A percentile compares a stretch with the other conserved stretches of the same genome.
These are phyloP conservation scores for Clavispora carvajalis DNA, from an alignment of 805 yeast genomes.

Conservation along the genomic window DNA sequence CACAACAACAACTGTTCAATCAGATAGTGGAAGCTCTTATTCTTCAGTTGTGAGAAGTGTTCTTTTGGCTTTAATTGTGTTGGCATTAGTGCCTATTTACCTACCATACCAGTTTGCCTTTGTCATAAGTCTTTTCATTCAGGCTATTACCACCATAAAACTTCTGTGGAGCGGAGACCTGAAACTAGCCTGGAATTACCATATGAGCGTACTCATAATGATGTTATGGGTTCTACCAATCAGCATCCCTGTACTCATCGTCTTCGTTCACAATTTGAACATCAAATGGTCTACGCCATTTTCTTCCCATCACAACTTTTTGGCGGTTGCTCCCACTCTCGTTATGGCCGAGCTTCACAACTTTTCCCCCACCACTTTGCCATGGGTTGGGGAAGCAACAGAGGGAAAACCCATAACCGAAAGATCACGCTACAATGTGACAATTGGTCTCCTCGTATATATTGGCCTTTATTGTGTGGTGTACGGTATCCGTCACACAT, in stretches of 20 bases:
- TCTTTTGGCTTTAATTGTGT: conserved; percentile 34
- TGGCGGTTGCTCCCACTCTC: conserved; percentile 72
- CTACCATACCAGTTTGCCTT: conserved; percentile 81
- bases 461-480: conserved; percentile 56
- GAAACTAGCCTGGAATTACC: conserved; percentile 45
- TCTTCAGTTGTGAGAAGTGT: conserved; percentile 7
- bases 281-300: conserved; percentile 81
- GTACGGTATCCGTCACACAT: conserved; percentile 79
- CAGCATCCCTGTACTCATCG: conserved; percentile 71
- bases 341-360: conserved; percentile 51
- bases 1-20: background rate
- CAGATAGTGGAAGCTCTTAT: background rate
- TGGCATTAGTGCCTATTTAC: conserved; percentile 48
- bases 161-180: conserved; percentile 5
- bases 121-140: conserved; percentile 54
- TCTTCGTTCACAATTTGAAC: conserved; percentile 74
- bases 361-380: conserved; percentile 28
- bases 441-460: conserved; percentile 38
- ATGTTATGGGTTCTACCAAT: conserved; percentile 79
- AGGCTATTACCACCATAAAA: conserved; percentile 47
- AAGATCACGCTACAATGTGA: conserved; percentile 13
- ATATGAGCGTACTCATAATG: conserved; percentile 56
- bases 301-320: conserved; percentile 76
- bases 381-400: conserved; percentile 16
- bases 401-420: conserved; percentile 3